phyloP scores from a whole-genome alignment of 495 filamentous ascomycete genomes.

The Amphirosellinia nigrospora region DNA sequence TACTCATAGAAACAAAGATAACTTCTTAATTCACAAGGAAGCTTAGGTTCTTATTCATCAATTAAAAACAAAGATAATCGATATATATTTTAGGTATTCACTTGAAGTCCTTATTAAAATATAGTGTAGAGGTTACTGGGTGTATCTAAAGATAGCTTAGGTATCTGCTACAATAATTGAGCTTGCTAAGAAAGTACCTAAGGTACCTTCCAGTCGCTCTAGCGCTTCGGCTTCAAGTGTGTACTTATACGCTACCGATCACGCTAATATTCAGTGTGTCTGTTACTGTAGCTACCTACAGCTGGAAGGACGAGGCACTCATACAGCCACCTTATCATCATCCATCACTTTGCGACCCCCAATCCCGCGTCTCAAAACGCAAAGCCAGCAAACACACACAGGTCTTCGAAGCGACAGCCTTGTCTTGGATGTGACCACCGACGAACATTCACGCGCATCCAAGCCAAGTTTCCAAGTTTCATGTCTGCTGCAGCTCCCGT shows the following conservation, averaged over 20 bases:
- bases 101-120: too few species aligned
- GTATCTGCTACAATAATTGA: too few species aligned
- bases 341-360: constrained; percentile 4
- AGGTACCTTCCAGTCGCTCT: neutral
- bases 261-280: neutral
- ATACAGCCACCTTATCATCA: constrained; percentile 9
- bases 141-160: too few species aligned
- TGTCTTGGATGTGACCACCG: neutral
- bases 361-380: constrained; percentile 13
- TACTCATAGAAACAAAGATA: too few species aligned
- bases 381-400: neutral
- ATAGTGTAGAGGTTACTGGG: too few species aligned
- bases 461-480: neutral
- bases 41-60: too few species aligned
- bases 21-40: too few species aligned
- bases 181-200: neutral
- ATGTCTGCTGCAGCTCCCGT: neutral
- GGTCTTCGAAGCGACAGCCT: neutral
- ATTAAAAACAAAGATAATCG: too few species aligned
- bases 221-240: neutral
- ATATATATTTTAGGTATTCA: too few species aligned
- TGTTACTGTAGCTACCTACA: neutral
- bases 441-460: neutral
- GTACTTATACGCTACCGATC: neutral
- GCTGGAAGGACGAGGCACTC: neutral